Evolutionary conservation across 2,329 filamentous ascomycete genomes (phyloP).

Genomic region (Fusarium xylarioides): DNA sequence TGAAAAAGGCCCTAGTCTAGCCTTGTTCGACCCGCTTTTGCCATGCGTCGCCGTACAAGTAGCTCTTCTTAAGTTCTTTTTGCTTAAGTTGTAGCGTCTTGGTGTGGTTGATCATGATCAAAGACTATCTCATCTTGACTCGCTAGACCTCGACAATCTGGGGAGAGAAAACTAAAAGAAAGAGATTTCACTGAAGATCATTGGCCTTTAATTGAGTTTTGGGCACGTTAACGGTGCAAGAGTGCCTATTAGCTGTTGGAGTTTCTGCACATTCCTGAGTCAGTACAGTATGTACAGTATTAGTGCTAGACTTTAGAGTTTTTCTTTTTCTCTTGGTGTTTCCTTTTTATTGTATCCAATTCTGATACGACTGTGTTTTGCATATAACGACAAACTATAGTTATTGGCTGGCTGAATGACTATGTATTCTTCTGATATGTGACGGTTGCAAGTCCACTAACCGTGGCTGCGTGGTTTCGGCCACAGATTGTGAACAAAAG

Average conservation of each 20-base stretch:
- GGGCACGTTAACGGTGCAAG: neutral
- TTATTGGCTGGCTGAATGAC: neutral
- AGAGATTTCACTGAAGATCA: neutral
- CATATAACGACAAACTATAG: neutral
- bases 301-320: conserved; percentile 7
- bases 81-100: neutral
- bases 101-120: conserved; percentile 4
- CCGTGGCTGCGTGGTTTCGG: conserved; percentile 11
- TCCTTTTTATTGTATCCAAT: neutral
- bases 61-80: neutral
- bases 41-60: conserved; percentile 6
- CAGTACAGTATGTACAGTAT: neutral
- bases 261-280: conserved; percentile 30
- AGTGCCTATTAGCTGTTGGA: neutral
- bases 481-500: neutral
- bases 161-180: neutral
- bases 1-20: neutral
- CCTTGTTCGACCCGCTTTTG: conserved; percentile 18
- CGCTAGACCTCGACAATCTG: conserved; percentile 6
- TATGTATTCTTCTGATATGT: conserved; percentile 18
- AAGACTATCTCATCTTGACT: conserved; percentile 8
- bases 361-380: neutral
- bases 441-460: conserved; percentile 8
- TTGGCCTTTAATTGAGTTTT: conserved; percentile 7
- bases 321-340: neutral